These are phyloP conservation scores for Ramichloridium luteum DNA, from an alignment of 2,329 filamentous ascomycete genomes.

Conservation along the genomic window DNA sequence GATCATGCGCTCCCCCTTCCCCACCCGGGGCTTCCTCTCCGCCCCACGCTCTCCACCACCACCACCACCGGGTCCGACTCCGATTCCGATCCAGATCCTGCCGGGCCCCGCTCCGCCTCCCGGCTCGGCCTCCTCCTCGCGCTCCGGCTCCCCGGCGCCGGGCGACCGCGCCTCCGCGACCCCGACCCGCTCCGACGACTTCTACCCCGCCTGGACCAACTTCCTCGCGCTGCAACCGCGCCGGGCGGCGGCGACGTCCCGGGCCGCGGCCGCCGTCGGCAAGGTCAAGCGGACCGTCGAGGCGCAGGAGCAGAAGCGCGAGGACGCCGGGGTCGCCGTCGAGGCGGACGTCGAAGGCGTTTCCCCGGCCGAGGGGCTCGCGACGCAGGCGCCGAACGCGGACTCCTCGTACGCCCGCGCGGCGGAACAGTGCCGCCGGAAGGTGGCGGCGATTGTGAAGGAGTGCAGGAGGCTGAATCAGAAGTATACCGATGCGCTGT, in stretches of 20 bases:
- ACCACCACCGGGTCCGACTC: constrained; percentile 14
- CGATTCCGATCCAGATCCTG: constrained; percentile 19
- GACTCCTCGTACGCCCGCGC: constrained; percentile 57
- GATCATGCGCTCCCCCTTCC: too few species aligned
- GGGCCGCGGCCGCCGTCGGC: constrained; percentile 10
- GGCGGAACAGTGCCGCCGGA: constrained; percentile 51
- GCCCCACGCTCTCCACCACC: too few species aligned
- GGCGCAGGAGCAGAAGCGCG: background rate
- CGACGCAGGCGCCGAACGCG: constrained; percentile 17
- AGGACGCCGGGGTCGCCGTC: background rate
- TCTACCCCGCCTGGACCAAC: constrained; percentile 22
- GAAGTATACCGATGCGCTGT: constrained; percentile 77
- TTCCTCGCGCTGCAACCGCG: constrained; percentile 21
- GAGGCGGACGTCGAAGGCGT: too few species aligned
- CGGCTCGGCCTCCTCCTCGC: too few species aligned
- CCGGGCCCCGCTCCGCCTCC: constrained; percentile 9
- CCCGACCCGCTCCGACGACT: constrained; percentile 13
- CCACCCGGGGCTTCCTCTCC: too few species aligned
- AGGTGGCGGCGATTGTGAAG: constrained; percentile 45
- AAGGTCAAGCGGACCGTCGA: constrained; percentile 13
- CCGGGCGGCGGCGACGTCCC: constrained; percentile 16
- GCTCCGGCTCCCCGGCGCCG: too few species aligned
- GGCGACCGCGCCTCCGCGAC: constrained; percentile 4
- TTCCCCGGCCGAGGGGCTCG: constrained; percentile 14
- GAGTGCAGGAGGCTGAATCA: constrained; percentile 67